Evolutionary conservation across 2,329 filamentous ascomycete genomes (phyloP), one percentile per base, ranked within the genome.

Genomic region (Colletotrichum australisinense): DNA sequence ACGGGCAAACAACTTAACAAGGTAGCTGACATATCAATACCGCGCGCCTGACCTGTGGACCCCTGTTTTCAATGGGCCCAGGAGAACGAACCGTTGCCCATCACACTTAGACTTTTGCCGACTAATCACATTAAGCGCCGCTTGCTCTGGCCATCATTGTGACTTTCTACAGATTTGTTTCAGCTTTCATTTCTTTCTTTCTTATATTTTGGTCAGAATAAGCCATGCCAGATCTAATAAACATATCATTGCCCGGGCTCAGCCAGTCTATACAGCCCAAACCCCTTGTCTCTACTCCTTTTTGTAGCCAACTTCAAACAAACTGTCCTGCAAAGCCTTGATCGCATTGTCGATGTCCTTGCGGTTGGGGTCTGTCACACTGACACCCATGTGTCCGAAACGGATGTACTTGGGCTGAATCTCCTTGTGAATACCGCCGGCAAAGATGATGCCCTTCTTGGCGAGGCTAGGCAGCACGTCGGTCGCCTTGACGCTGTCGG

Each of bases 381-480:
- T 97, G 75, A 98, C 94, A 77, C 97, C 97, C 97, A 99, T 99
- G 83, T 98, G 97, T 56, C 97, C 97, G 79, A 99, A 97, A 32
- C 97, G 92, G 77, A 99, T 94, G 83, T 99, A 99, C 86, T 94
- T 97, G 75, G 93, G 87, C 3, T 94, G 95, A 83, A 98, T 97
- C 82, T 97, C 94, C 89, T 97, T 98, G 88, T 99, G 97, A 78
- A 99, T 89, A 74, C 97, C 97, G 73, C 95, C 97, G 28, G 97
- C 97, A 81, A 98, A 98, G 73, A 99, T 91, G 53, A 99, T 94
- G 35, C 95, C 95, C 83, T 93, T 95, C 86, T 94, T 94, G 75
- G 94, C 84, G 75, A 99, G 86, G 80, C 91, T 95, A 14, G 97
- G 95, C 66, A 99, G 88, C 42, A 99, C 87, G 76, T 98, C 94